phyloP scores from a whole-genome alignment of 345 rosid genomes.

The Salix suchowensis region DNA sequence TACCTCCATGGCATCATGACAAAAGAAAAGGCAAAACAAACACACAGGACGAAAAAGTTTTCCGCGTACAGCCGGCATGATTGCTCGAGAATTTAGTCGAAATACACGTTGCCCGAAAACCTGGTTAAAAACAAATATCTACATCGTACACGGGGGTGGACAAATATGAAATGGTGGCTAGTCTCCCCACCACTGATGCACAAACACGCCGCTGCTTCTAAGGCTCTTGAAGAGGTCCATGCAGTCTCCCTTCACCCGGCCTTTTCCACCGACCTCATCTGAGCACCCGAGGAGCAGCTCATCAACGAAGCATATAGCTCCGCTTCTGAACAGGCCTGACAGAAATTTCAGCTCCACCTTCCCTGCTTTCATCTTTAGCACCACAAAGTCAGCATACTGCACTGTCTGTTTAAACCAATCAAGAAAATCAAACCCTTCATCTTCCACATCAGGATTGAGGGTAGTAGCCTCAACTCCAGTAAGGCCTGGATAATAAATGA shows the following conservation, averaged over 20 bases:
- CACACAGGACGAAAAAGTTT: background rate
- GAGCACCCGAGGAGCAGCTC: slow-evolving; percentile 73
- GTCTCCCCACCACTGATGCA: slow-evolving; percentile 81
- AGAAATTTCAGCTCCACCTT: slow-evolving; percentile 58
- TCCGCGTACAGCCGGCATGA: no score
- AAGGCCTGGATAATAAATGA: slow-evolving; percentile 78
- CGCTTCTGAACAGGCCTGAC: slow-evolving; percentile 48
- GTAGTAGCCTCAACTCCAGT: slow-evolving; percentile 29
- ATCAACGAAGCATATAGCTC: slow-evolving; percentile 66
- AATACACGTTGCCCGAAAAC: no score
- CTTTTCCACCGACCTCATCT: slow-evolving; percentile 23
- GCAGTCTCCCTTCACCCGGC: slow-evolving; percentile 39
- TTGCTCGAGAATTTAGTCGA: background rate
- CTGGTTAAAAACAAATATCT: no score
- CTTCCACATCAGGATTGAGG: slow-evolving; percentile 24
- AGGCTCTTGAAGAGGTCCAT: slow-evolving; percentile 51
- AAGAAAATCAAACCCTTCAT: slow-evolving; percentile 63
- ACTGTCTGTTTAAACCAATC: slow-evolving; percentile 80
- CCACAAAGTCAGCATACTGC: slow-evolving; percentile 61
- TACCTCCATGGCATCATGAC: slow-evolving; percentile 5
- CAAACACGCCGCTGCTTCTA: slow-evolving; percentile 67
- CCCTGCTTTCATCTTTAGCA: slow-evolving; percentile 71
- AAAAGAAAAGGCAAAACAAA: background rate
- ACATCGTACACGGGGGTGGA: no score
- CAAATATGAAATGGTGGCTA: slow-evolving; percentile 18